A percentile compares a stretch with the other conserved stretches of the same genome.
Conservation (phyloP, 108 stramenopile genomes). For the Cyclostephanos tholiformis region DNA sequence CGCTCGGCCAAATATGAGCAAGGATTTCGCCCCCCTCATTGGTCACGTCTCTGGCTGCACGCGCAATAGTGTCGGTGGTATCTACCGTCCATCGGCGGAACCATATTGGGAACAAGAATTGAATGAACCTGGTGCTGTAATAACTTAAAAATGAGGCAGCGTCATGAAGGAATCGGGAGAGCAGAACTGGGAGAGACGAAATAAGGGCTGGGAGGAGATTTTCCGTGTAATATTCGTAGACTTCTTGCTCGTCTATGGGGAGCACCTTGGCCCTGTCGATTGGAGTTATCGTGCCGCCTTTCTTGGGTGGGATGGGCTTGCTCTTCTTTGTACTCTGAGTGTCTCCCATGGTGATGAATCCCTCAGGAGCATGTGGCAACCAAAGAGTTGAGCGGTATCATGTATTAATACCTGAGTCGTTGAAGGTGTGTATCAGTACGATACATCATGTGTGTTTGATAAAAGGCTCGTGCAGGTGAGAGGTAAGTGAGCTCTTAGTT, state of each 20-base stretch:
- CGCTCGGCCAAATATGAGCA: slow-evolving; percentile 19
- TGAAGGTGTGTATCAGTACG: too few species aligned
- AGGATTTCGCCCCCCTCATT: slow-evolving; percentile 40
- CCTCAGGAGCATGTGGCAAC: too few species aligned
- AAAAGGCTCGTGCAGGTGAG: too few species aligned
- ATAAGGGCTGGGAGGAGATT: slow-evolving; percentile 57
- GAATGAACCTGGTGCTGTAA: slow-evolving; percentile 18
- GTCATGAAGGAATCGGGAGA: slow-evolving; percentile 50
- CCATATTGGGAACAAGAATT: slow-evolving; percentile 55
- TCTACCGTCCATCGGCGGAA: slow-evolving; percentile 39
- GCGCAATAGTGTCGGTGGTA: slow-evolving; percentile 20
- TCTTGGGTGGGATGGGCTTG: too few species aligned
- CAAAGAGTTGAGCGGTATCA: too few species aligned
- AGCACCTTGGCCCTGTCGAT: background rate
- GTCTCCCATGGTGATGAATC: too few species aligned
- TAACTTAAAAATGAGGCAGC: background rate
- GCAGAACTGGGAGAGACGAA: slow-evolving; percentile 53
- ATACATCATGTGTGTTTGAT: too few species aligned
- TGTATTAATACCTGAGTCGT: too few species aligned
- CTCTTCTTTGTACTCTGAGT: too few species aligned
- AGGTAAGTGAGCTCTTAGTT: too few species aligned
- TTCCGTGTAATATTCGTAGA: slow-evolving; percentile 61
- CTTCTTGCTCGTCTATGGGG: slow-evolving; percentile 25
- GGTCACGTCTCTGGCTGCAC: slow-evolving; percentile 35
- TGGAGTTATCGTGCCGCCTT: too few species aligned